These are phyloP conservation scores for Geotrichum klebahnii DNA, from an alignment of 1,139 yeast species.

Conservation along the genomic window DNA sequence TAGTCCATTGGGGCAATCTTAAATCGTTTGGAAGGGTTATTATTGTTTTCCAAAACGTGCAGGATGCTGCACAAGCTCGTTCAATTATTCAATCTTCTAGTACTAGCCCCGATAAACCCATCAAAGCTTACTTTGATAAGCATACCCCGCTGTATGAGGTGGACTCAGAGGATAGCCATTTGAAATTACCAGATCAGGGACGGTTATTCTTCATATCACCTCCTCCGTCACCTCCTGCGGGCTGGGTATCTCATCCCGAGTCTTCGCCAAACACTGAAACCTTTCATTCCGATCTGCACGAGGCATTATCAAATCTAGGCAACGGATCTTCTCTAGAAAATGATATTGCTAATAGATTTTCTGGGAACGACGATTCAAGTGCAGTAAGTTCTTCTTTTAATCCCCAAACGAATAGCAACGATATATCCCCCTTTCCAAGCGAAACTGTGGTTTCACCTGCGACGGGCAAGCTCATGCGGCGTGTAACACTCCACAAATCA, in stretches of 20 bases:
- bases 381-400: neutral
- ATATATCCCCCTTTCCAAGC: conserved; percentile 11
- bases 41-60: conserved; percentile 34
- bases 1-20: conserved; percentile 39
- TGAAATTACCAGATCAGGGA: conserved; percentile 43
- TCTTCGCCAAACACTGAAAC: conserved; percentile 36
- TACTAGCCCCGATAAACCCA: conserved; percentile 18
- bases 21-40: conserved; percentile 39
- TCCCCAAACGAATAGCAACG: neutral
- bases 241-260: conserved; percentile 40
- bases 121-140: conserved; percentile 27
- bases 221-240: conserved; percentile 46
- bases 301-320: conserved; percentile 23
- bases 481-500: conserved; percentile 29
- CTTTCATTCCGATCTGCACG: conserved; percentile 24
- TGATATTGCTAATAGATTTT: neutral
- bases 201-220: conserved; percentile 43
- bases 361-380: conserved; percentile 5
- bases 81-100: conserved; percentile 1
- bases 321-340: conserved; percentile 1
- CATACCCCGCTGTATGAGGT: conserved; percentile 27
- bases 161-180: conserved; percentile 25
- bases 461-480: conserved; percentile 24
- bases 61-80: conserved; percentile 33
- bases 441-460: conserved; percentile 10